These are phyloP conservation scores for Kodamaea laetipori DNA, from an alignment of 805 yeast species.

Conservation along the genomic window DNA sequence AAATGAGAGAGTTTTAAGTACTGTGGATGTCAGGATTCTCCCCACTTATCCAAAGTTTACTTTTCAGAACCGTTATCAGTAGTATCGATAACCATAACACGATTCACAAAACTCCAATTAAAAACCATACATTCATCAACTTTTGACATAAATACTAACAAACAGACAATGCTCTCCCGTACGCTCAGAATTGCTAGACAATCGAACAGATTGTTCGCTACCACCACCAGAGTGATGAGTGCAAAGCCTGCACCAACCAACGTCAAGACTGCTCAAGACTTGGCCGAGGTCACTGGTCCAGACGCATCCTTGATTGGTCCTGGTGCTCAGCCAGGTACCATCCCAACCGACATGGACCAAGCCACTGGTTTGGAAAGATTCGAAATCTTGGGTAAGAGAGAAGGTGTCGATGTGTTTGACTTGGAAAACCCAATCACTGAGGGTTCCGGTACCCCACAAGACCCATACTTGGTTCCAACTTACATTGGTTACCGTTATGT, in stretches of 20 bases:
- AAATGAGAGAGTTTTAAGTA: too few relatives aligned
- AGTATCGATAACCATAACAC: too few relatives aligned
- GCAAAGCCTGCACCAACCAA: slow-evolving; percentile 32
- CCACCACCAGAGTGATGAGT: slow-evolving; percentile 33
- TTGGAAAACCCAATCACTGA: slow-evolving; percentile 82
- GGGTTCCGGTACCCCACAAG: slow-evolving; percentile 86
- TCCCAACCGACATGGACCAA: slow-evolving; percentile 94
- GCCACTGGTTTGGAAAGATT: slow-evolving; percentile 98
- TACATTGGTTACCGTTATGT: slow-evolving; percentile 92
- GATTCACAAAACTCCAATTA: too few relatives aligned
- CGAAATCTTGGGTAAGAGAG: slow-evolving; percentile 89
- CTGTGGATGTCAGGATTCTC: too few relatives aligned
- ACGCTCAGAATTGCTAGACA: slow-evolving; percentile 38
- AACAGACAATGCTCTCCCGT: slow-evolving; percentile 36
- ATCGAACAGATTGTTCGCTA: slow-evolving; percentile 36
- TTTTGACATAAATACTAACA: slow-evolving; percentile 7
- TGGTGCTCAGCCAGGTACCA: slow-evolving; percentile 82
- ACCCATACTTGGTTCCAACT: slow-evolving; percentile 88
- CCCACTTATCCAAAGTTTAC: too few relatives aligned
- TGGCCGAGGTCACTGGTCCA: slow-evolving; percentile 79
- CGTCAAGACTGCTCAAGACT: slow-evolving; percentile 62
- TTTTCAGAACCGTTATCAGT: too few relatives aligned
- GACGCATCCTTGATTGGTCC: slow-evolving; percentile 78
- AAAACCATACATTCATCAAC: too few relatives aligned
- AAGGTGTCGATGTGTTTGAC: slow-evolving; percentile 95